phyloP scores from a whole-genome alignment of 2,329 filamentous ascomycete genomes.

The Scytalidium lignicola region DNA sequence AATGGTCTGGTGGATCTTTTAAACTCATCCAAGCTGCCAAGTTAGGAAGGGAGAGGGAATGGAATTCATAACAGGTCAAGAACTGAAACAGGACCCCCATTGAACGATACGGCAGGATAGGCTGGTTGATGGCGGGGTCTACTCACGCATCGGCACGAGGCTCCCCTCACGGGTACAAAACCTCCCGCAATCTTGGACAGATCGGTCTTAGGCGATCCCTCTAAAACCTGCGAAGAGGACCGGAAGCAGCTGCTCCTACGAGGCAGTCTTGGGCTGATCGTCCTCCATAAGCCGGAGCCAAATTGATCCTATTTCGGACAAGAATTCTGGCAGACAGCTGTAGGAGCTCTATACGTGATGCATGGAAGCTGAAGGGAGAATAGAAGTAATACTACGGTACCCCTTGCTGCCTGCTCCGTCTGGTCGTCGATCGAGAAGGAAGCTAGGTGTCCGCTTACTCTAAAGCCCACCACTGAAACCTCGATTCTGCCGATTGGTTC shows the following conservation, averaged over 20 bases:
- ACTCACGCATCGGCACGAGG: background rate
- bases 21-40: background rate
- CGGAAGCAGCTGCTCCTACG: background rate
- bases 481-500: conserved; percentile 1
- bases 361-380: background rate
- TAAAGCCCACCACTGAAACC: background rate
- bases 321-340: background rate
- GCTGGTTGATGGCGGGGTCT: background rate
- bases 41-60: background rate
- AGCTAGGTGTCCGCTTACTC: background rate
- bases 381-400: background rate
- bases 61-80: background rate
- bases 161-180: background rate
- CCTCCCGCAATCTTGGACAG: background rate
- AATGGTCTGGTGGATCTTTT: background rate
- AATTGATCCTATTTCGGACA: background rate
- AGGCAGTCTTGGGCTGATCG: background rate
- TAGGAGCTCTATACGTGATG: background rate
- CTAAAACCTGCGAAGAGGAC: background rate
- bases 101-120: background rate
- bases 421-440: too few species aligned
- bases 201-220: background rate
- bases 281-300: background rate
- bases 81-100: background rate
- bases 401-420: background rate